Conservation (phyloP, 345 rosid species). For the Citrus hindsii region DNA sequence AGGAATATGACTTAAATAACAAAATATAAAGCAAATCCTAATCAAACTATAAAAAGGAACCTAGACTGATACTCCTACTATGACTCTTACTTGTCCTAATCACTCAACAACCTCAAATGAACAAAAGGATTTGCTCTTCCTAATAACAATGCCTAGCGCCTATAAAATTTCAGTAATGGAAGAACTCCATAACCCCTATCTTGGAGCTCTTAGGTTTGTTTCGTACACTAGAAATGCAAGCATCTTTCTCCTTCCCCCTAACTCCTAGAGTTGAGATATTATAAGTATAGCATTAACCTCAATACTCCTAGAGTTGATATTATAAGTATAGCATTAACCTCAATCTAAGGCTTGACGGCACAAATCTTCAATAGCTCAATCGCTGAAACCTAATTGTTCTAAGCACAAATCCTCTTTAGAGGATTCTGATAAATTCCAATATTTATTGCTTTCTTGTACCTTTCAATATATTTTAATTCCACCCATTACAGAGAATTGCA, state of each 20-base stretch:
- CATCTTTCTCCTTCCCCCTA: neutral
- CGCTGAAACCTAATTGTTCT: too few species aligned
- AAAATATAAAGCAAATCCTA: too few species aligned
- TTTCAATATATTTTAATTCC: neutral
- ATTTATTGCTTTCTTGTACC: neutral
- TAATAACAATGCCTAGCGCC: neutral
- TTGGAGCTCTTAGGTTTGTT: neutral
- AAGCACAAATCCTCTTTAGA: neutral
- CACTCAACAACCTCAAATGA: neutral
- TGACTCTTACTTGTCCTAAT: too few species aligned
- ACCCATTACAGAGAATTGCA: neutral
- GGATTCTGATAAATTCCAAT: neutral
- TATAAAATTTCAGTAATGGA: neutral
- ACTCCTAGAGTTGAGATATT: neutral
- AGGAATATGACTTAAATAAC: too few species aligned
- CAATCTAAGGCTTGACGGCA: neutral
- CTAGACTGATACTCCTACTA: too few species aligned
- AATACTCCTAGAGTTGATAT: too few species aligned
- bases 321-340: neutral
- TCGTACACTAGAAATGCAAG: neutral
- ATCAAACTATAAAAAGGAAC: too few species aligned
- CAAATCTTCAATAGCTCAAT: neutral
- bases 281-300: neutral
- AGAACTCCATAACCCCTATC: neutral
- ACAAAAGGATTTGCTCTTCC: neutral